Percentiles rank a stretch among this genome's conserved stretches.
phyloP scores from a whole-genome alignment of 2,329 filamentous ascomycete genomes.

The Xylaria sp. region DNA sequence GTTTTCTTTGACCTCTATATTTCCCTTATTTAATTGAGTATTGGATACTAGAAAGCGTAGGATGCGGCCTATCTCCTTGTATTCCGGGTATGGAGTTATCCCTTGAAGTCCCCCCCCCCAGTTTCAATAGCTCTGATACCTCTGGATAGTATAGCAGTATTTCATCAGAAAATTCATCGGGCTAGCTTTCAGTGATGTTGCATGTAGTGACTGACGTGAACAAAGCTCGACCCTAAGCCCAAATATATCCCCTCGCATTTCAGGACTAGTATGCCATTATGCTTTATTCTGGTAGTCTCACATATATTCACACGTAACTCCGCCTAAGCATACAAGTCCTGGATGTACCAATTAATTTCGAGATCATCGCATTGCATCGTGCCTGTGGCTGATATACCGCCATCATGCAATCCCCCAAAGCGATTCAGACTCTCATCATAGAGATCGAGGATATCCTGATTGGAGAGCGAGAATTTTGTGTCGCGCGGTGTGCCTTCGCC shows the following conservation, averaged over 20 bases:
- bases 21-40: too few species aligned
- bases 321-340: constrained; percentile 15
- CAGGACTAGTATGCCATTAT: not conserved
- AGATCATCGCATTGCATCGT: constrained; percentile 39
- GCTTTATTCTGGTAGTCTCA: not conserved
- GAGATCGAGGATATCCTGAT: constrained; percentile 43
- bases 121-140: too few species aligned
- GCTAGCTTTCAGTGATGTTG: not conserved
- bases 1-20: too few species aligned
- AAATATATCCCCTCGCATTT: not conserved
- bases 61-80: too few species aligned
- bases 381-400: constrained; percentile 40
- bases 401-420: constrained; percentile 37
- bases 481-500: constrained; percentile 29
- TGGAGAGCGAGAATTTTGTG: constrained; percentile 36
- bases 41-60: too few species aligned
- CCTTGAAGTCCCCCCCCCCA: too few species aligned
- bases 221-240: not conserved
- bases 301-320: not conserved
- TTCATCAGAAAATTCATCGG: too few species aligned
- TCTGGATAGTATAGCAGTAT: too few species aligned
- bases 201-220: not conserved
- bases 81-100: too few species aligned
- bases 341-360: constrained; percentile 40
- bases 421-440: constrained; percentile 35